Evolutionary conservation across 176 grass and related monocot species (phyloP), one percentile per base, ranked within the genome.

Genomic region (Musa acuminata): DNA sequence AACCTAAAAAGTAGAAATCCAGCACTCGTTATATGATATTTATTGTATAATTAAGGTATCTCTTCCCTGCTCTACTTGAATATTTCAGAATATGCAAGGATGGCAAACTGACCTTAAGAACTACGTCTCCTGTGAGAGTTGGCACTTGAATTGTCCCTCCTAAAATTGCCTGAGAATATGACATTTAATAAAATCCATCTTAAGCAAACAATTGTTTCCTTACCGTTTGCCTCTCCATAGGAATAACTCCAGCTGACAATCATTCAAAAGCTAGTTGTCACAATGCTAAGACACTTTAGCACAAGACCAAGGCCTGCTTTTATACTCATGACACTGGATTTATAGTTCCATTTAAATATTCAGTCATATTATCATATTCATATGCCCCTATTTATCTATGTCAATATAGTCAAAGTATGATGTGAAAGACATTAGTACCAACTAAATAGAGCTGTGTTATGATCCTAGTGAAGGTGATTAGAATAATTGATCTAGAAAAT

Each of bases 61-160:
- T 14, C 1, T n/a, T 8, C 20, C 57, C 13, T 62, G 13, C 14
- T 62, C 57, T 17, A 62, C 72, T 35, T 71, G 17, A 81, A 54
- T 77, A 51, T 13, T 20, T 2, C 73, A 70, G 55, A 69, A 49
- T 72, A 49, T 19, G 64, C 76, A 1, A 13, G 0, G 6, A 48
- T 48, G 29, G 10, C 53, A 84, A 43, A 43, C 35, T 43, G 59
- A 89, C 92, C 89, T 96, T 96, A 51, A 96, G 82, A 81, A 89
- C 87, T 85, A 92, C 92, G 84, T 96, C 78, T 80, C 92, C 92
- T 21, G 92, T 89, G 35, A 96, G 92, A 52, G 92, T 96, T 60
- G 92, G 92, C 71, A 96, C 87, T 8, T 72, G 74, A 48, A 89
- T 80, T 52, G 77, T 92, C 80, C 89, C 92, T 83, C 92, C 92